A percentile compares a stretch with the other conserved stretches of the same genome.
phyloP scores from a whole-genome alignment of 2,329 filamentous ascomycete genomes.

The Aspergillus sp. region DNA sequence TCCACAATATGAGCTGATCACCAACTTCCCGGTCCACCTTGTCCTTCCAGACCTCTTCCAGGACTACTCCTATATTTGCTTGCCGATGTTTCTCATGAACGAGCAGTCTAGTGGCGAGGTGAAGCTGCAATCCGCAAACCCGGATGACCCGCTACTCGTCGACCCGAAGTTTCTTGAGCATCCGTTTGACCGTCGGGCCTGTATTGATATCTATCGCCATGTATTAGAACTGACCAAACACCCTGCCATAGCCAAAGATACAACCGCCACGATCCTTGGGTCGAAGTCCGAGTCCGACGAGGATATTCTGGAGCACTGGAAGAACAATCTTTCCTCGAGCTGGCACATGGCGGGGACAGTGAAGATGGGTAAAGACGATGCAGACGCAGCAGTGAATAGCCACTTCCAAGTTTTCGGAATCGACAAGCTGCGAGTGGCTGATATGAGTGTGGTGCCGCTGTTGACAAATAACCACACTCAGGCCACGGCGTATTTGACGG shows the following conservation, averaged over 20 bases:
- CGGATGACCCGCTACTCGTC: conserved; percentile 51
- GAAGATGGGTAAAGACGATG: conserved; percentile 54
- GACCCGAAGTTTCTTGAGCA: conserved; percentile 55
- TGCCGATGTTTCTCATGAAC: conserved; percentile 55
- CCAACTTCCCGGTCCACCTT: conserved; percentile 48
- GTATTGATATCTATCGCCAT: conserved; percentile 52
- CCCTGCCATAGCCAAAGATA: conserved; percentile 49
- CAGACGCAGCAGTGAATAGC: conserved; percentile 50
- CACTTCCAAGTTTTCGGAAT: conserved; percentile 41
- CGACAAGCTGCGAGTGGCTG: conserved; percentile 41
- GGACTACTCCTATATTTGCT: conserved; percentile 44
- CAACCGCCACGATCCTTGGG: conserved; percentile 40
- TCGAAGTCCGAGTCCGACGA: conserved; percentile 54
- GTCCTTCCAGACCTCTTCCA: conserved; percentile 39
- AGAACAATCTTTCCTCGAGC: conserved; percentile 43
- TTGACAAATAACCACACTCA: conserved; percentile 53
- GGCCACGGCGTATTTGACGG: conserved; percentile 55
- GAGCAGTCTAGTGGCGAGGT: conserved; percentile 54
- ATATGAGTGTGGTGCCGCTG: conserved; percentile 46
- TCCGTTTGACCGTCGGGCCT: conserved; percentile 55
- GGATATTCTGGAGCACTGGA: conserved; percentile 52
- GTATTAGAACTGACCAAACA: conserved; percentile 43
- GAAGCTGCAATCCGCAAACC: conserved; percentile 54
- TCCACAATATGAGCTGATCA: conserved; percentile 58
- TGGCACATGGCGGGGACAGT: conserved; percentile 60